Percentiles rank a stretch among this genome's conserved stretches.
These are phyloP conservation scores for Tilletia horrida DNA, from an alignment of 1,284 basidiomycete genomes.

Conservation along the genomic window DNA sequence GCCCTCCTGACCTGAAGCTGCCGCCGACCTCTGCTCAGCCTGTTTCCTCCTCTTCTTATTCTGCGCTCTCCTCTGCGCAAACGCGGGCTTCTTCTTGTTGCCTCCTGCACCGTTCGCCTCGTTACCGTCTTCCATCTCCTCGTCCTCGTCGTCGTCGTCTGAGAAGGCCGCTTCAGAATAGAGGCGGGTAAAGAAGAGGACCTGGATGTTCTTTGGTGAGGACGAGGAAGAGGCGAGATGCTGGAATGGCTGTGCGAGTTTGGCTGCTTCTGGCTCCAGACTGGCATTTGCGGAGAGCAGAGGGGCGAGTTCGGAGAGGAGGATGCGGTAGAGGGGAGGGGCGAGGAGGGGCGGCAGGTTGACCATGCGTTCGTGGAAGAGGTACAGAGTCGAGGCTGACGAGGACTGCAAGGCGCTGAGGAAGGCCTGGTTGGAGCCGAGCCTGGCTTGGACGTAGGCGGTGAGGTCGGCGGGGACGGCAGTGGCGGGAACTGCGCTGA, in stretches of 20 bases:
- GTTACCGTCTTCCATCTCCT: constrained; percentile 20
- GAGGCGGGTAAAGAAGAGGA: constrained; percentile 49
- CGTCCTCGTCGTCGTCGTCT: constrained; percentile 46
- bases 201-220: constrained; percentile 27
- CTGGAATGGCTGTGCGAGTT: not conserved
- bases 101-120: constrained; percentile 29
- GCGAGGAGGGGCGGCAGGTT: constrained; percentile 48
- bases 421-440: constrained; percentile 29
- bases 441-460: constrained; percentile 33
- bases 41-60: constrained; percentile 20
- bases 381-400: constrained; percentile 10
- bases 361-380: constrained; percentile 53
- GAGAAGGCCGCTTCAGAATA: constrained; percentile 48
- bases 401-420: constrained; percentile 30
- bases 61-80: constrained; percentile 20
- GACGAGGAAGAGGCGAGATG: not conserved
- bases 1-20: not conserved
- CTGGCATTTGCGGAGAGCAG: not conserved
- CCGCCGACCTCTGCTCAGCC: not conserved
- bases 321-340: constrained; percentile 50
- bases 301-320: constrained; percentile 37
- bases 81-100: constrained; percentile 36
- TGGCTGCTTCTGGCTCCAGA: not conserved
- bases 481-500: constrained; percentile 30
- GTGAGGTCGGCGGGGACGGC: constrained; percentile 27